Percentiles rank a stretch among this genome's conserved stretches.
Conservation (phyloP, 768 basidiomycete genomes). For the Chlorophyllum brunneum region DNA sequence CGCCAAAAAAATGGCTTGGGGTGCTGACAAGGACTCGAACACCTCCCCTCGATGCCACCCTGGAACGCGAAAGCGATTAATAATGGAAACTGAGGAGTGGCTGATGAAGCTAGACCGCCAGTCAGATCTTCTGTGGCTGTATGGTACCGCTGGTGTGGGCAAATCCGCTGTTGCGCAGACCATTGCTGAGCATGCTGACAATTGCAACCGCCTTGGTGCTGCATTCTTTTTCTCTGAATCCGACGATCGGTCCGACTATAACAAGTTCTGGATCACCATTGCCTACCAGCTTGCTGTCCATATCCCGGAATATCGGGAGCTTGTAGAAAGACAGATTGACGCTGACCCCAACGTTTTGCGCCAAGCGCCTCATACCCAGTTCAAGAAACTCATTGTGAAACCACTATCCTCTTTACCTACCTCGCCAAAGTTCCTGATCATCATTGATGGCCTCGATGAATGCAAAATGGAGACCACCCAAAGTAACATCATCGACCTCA, state of each 20-base stretch:
- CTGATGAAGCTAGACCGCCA: neutral
- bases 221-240: constrained; percentile 5
- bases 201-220: neutral
- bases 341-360: neutral
- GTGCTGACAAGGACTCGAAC: no score
- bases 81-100: neutral
- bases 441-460: neutral
- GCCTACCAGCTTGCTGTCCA: neutral
- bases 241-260: neutral
- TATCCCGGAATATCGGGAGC: neutral
- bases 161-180: constrained; percentile 8
- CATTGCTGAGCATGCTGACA: neutral
- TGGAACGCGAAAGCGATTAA: neutral
- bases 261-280: no score
- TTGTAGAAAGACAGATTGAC: neutral
- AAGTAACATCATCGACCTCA: no score
- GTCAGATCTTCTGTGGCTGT: constrained; percentile 1
- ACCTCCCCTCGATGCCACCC: no score
- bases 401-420: neutral
- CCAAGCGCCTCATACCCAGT: neutral
- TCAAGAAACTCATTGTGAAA: neutral
- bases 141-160: constrained; percentile 4
- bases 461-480: neutral
- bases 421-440: neutral
- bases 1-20: no score